Percentiles rank a stretch among this genome's conserved stretches.
Evolutionary conservation across 2,329 filamentous ascomycete species (phyloP).

Genomic region (Nemania diffusa): DNA sequence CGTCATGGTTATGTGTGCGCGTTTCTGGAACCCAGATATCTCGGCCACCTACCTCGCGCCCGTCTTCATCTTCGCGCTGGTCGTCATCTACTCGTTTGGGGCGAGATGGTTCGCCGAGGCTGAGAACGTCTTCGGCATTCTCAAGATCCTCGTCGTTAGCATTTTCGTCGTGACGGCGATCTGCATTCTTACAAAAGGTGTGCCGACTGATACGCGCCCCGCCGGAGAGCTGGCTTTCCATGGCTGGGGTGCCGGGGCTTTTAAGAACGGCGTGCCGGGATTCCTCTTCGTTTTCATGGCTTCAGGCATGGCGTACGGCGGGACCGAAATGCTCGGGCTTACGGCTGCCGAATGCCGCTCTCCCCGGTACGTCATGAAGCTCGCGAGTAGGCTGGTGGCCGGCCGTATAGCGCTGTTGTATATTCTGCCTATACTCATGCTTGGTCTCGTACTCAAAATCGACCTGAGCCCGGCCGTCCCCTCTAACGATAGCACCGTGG

Average conservation of each 20-base stretch:
- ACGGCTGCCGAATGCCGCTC: conserved; percentile 56
- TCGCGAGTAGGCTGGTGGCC: conserved; percentile 54
- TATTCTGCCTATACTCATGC: conserved; percentile 51
- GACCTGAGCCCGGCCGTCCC: conserved; percentile 5
- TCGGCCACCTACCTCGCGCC: conserved; percentile 50
- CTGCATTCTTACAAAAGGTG: conserved; percentile 61
- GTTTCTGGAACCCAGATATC: conserved; percentile 46
- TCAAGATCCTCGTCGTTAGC: conserved; percentile 62
- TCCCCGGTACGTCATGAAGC: conserved; percentile 51
- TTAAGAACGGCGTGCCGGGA: conserved; percentile 54
- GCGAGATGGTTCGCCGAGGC: conserved; percentile 59
- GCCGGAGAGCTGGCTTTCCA: conserved; percentile 58
- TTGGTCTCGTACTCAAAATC: conserved; percentile 50
- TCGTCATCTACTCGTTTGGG: conserved; percentile 58
- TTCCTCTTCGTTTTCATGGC: conserved; percentile 58
- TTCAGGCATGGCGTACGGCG: conserved; percentile 57
- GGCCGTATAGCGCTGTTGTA: conserved; percentile 55
- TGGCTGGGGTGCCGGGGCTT: conserved; percentile 62
- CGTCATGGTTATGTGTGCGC: conserved; percentile 48
- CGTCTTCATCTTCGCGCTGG: conserved; percentile 54
- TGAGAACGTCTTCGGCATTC: conserved; percentile 63
- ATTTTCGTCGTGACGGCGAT: conserved; percentile 68
- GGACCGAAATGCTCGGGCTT: conserved; percentile 58
- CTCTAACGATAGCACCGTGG: not conserved
- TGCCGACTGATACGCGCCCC: conserved; percentile 55